Evolutionary conservation across 495 filamentous ascomycete species (phyloP), one percentile per base, ranked within the genome.

Genomic region (Lasiosphaeris hirsuta): DNA sequence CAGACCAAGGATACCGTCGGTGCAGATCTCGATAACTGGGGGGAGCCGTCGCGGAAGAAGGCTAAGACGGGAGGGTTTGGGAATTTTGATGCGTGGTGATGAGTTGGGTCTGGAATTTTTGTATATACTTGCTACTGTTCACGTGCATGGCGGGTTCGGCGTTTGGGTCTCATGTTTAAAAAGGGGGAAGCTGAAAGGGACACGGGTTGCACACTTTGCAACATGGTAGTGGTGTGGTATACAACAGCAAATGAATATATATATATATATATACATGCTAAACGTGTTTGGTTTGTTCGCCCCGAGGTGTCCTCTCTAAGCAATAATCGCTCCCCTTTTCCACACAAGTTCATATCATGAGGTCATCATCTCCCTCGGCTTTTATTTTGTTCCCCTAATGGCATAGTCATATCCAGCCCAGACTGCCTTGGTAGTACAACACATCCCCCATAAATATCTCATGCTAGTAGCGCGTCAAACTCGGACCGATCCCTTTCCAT

Each of bases 51-150:
- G 8, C 86, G 83, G 69, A 96, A 96, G 74, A 96, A 96, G 73
- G 63, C 73, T 8, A 96, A 90, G 68, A 77, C 78, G 4, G 87
- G 89, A 34, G 92, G 91, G 3, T 98, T 97, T 79, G 94, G 94
- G 11, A 94, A 97, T 74, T 97, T 98, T 68, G 89, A 92, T 75
- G 75, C 62, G 35, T 94, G 90, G 90, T 93, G 62, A 59, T 13
- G 1, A 18, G 10, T 2, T 6, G 14, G 15, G 13, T 3, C 35
- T 17, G 34, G 11, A 19, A 11, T 34, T 11, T 11, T n/a, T n/a
- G n/a, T n/a, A n/a, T n/a, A n/a, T n/a, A n/a, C n/a, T n/a, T n/a
- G n/a, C n/a, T 11, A 40, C 23, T 30, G 23, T 30, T 30, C 23
- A 30, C 23, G 23, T 5, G 23, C 23, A 30, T 30, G 23, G 23